Conservation (phyloP, 1,284 basidiomycete species). For the Neotropicomus parvogracilis region DNA sequence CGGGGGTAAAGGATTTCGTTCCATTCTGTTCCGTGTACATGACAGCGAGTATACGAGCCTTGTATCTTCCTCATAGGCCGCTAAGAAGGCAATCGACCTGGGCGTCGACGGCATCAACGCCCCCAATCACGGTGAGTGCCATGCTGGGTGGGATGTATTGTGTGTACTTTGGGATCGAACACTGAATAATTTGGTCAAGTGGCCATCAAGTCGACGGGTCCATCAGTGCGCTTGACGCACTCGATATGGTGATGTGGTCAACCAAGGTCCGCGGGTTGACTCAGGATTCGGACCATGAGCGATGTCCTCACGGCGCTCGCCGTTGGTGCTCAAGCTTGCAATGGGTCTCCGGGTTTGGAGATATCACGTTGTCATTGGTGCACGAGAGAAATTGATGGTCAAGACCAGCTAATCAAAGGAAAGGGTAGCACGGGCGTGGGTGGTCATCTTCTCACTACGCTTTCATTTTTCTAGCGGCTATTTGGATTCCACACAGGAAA, state of each 20-base stretch:
- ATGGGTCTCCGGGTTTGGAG: conserved; percentile 45
- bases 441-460: neutral
- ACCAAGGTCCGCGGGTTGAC: conserved; percentile 58
- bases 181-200: conserved; percentile 37
- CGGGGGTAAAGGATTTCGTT: conserved; percentile 34
- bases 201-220: conserved; percentile 81
- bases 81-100: conserved; percentile 62
- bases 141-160: neutral
- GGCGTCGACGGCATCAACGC: conserved; percentile 75
- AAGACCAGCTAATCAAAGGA: conserved; percentile 14
- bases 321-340: conserved; percentile 58
- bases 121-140: conserved; percentile 68
- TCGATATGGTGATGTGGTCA: conserved; percentile 59
- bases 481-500: neutral
- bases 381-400: conserved; percentile 28
- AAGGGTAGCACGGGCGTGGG: neutral
- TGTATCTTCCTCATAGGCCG: conserved; percentile 45
- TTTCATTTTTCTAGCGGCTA: neutral
- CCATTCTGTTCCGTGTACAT: neutral
- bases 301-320: conserved; percentile 78
- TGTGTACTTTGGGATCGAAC: neutral
- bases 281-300: conserved; percentile 74
- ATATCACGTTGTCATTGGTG: conserved; percentile 37
- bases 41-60: neutral
- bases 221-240: conserved; percentile 66